phyloP scores from a whole-genome alignment of 2,329 filamentous ascomycete genomes.

The Sclerotinia spermophila region DNA sequence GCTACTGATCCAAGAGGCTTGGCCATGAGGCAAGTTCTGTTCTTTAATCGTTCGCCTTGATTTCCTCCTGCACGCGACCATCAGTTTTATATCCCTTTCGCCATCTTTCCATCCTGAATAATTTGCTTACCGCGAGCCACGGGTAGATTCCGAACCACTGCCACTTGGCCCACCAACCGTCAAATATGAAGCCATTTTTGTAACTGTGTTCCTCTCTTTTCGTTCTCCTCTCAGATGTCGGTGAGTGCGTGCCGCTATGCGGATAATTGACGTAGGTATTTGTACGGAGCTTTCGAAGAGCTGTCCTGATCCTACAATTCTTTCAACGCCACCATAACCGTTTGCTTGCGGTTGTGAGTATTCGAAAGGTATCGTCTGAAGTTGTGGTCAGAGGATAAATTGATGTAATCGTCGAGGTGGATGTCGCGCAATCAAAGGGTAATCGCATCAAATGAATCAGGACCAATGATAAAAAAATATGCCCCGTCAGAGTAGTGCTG shows the following conservation, averaged over 20 bases:
- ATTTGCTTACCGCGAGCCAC: slow-evolving; percentile 26
- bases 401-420: neutral
- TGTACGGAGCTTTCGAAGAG: slow-evolving; percentile 7
- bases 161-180: slow-evolving; percentile 28
- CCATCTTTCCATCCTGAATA: neutral
- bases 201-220: neutral
- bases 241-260: neutral
- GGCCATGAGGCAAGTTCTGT: slow-evolving; percentile 57
- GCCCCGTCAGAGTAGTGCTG: neutral
- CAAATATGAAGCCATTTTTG: slow-evolving; percentile 34
- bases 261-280: neutral
- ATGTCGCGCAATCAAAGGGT: slow-evolving; percentile 5
- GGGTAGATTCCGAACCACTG: slow-evolving; percentile 30
- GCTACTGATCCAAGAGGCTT: slow-evolving; percentile 86
- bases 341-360: neutral
- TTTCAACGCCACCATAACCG: neutral
- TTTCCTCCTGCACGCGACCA: slow-evolving; percentile 26
- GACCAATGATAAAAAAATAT: neutral
- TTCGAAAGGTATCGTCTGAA: neutral
- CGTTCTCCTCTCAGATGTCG: neutral
- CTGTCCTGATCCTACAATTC: slow-evolving; percentile 5
- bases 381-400: neutral
- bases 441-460: slow-evolving; percentile 5
- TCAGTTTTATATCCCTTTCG: slow-evolving; percentile 1
- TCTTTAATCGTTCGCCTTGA: slow-evolving; percentile 57